These are phyloP conservation scores for Alternaria triticimaculans DNA, from an alignment of 2,329 filamentous ascomycete genomes.

Conservation along the genomic window DNA sequence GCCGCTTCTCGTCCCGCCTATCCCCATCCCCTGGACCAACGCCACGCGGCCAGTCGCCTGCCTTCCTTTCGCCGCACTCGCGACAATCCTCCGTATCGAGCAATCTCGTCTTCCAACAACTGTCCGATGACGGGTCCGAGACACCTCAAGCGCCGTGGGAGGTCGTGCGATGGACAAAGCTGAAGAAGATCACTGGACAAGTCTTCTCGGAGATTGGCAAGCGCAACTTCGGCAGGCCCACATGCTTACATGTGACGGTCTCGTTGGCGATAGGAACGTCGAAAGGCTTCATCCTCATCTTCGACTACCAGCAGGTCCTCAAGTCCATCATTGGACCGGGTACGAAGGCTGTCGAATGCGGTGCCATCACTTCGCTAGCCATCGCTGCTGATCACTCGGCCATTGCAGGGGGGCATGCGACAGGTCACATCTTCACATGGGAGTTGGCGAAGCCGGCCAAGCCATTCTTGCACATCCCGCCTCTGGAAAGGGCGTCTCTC, in stretches of 20 bases:
- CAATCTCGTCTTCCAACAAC: constrained; percentile 65
- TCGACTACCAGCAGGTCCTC: constrained; percentile 95
- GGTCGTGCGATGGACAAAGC: constrained; percentile 92
- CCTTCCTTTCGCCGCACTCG: constrained; percentile 77
- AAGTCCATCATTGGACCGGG: constrained; percentile 93
- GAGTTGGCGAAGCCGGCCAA: constrained; percentile 82
- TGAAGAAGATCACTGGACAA: constrained; percentile 87
- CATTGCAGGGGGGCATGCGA: constrained; percentile 86
- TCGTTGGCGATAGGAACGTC: constrained; percentile 90
- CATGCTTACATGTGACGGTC: constrained; percentile 86
- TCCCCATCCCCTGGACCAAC: constrained; percentile 66
- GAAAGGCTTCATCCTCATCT: constrained; percentile 92
- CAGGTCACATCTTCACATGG: constrained; percentile 96
- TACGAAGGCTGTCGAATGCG: constrained; percentile 92
- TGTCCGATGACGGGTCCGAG: constrained; percentile 59
- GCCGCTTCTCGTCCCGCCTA: constrained; percentile 87
- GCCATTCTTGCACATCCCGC: constrained; percentile 87
- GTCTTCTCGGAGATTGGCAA: constrained; percentile 91
- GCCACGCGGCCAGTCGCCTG: constrained; percentile 75
- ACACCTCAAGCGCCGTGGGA: constrained; percentile 88
- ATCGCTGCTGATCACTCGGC: constrained; percentile 94
- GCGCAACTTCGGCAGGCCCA: constrained; percentile 90
- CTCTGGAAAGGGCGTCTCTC: constrained; percentile 70
- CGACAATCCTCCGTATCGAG: constrained; percentile 81
- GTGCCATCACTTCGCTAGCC: constrained; percentile 83